Evolutionary conservation across 1,139 yeast genomes (phyloP).

Genomic region (Geotrichum cucujoidarum): DNA sequence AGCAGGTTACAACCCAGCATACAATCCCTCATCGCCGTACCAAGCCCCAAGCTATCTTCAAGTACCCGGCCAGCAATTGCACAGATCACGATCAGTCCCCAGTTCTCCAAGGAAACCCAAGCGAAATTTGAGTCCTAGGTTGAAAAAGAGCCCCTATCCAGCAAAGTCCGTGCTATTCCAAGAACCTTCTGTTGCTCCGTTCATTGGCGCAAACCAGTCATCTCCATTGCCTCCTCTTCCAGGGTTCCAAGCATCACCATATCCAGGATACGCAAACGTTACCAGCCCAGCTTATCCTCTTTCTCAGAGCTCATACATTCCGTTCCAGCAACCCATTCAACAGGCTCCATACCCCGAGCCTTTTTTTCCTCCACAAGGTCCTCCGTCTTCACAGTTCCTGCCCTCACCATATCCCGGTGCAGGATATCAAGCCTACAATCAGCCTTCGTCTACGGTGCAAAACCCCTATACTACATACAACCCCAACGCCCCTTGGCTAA

Average conservation of each 20-base stretch:
- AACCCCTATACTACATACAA: not conserved
- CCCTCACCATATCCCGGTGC: not conserved
- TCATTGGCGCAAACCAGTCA: not conserved
- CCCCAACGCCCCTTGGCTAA: not conserved
- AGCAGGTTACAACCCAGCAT: not conserved
- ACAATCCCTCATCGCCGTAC: not conserved
- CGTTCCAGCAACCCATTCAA: not conserved
- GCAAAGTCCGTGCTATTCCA: too few relatives aligned
- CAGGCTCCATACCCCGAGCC: not conserved
- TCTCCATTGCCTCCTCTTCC: not conserved
- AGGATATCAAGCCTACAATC: not conserved
- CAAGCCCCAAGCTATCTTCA: not conserved
- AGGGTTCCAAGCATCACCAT: too few relatives aligned
- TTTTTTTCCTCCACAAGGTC: not conserved
- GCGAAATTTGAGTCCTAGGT: not conserved
- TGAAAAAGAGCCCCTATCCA: not conserved
- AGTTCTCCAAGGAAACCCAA: not conserved
- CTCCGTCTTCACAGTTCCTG: not conserved
- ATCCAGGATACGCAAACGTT: too few relatives aligned
- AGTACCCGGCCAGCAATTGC: not conserved
- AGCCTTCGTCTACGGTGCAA: not conserved
- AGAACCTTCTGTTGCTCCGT: too few relatives aligned
- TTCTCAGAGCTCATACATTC: not conserved
- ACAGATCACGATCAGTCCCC: not conserved
- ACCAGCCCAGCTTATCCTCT: too few relatives aligned